Percentiles rank a stretch among this genome's conserved stretches.
phyloP scores from a whole-genome alignment of 805 yeast genomes.

The Millerozyma miso region DNA sequence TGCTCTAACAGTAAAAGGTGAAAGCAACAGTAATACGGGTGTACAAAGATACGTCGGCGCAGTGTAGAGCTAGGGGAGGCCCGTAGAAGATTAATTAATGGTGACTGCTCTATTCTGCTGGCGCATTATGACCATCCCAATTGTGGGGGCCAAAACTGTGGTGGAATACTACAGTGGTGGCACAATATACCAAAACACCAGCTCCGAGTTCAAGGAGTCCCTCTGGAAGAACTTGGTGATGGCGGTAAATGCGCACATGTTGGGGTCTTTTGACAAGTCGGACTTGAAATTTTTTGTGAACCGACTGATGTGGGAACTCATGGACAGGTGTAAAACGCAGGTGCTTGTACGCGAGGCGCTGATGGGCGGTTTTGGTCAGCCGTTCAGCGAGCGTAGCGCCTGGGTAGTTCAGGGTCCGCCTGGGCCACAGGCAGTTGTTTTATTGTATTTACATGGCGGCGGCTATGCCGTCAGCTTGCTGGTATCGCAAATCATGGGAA shows the following conservation, averaged over 20 bases:
- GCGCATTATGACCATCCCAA: slow-evolving; percentile 21
- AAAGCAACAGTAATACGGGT: too few relatives aligned
- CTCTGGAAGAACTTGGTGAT: slow-evolving; percentile 26
- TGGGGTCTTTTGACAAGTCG: slow-evolving; percentile 16
- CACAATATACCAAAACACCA: slow-evolving; percentile 24
- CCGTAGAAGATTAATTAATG: too few relatives aligned
- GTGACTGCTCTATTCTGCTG: not conserved
- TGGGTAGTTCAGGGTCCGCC: slow-evolving; percentile 6
- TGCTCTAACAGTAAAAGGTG: too few relatives aligned
- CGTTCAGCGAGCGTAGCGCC: slow-evolving; percentile 3
- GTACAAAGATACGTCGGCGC: too few relatives aligned
- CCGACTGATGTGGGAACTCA: slow-evolving; percentile 6
- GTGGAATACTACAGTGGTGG: slow-evolving; percentile 30
- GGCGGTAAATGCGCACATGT: slow-evolving; percentile 22
- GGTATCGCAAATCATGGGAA: slow-evolving; percentile 20
- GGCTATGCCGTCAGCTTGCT: slow-evolving; percentile 20
- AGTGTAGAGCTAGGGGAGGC: too few relatives aligned
- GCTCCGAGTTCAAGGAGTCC: slow-evolving; percentile 23
- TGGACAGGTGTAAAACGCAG: not conserved
- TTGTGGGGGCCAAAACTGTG: slow-evolving; percentile 14
- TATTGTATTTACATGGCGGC: slow-evolving; percentile 24
- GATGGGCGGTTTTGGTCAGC: slow-evolving; percentile 3
- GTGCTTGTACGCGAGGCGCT: not conserved
- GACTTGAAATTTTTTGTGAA: slow-evolving; percentile 20
- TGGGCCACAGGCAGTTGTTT: slow-evolving; percentile 11